Conservation (phyloP, 73 alveolate species). For the Paramecium primaurelia region DNA sequence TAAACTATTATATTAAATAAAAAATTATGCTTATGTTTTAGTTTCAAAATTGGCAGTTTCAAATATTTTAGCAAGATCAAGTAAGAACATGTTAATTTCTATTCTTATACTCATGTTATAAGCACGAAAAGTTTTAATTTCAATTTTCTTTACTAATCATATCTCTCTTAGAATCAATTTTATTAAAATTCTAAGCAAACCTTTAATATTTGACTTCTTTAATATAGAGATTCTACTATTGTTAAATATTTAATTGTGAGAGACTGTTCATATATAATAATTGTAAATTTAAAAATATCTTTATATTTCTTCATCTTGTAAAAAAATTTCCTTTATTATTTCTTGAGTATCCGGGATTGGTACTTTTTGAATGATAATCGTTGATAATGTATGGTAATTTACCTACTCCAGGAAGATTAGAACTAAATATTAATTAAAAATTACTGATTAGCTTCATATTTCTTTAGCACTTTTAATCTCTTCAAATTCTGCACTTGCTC, state of each 20-base stretch:
- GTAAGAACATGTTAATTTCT: too few relatives aligned
- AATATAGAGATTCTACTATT: too few relatives aligned
- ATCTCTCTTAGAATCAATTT: not conserved
- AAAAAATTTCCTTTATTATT: constrained; percentile 52
- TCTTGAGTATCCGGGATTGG: constrained; percentile 54
- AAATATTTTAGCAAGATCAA: not conserved
- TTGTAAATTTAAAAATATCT: constrained; percentile 10
- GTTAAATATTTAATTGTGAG: constrained; percentile 64
- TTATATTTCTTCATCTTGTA: constrained; percentile 31
- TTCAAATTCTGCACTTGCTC: constrained; percentile 45
- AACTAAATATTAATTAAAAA: not conserved
- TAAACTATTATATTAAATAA: too few relatives aligned
- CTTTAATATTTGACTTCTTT: not conserved
- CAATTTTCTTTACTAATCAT: not conserved
- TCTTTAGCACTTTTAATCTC: constrained; percentile 26
- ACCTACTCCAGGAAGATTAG: constrained; percentile 46
- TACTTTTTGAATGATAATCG: constrained; percentile 58
- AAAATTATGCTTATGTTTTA: too few relatives aligned
- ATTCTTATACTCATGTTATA: too few relatives aligned
- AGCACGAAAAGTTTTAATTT: too few relatives aligned
- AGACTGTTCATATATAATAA: not conserved
- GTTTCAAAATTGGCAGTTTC: not conserved
- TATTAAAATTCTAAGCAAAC: not conserved
- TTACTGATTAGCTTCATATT: constrained; percentile 45
- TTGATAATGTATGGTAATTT: constrained; percentile 53